Base-by-base conservation (phyloP, 2,329 filamentous ascomycete species). In the Pseudomassariella vexata region DNA sequence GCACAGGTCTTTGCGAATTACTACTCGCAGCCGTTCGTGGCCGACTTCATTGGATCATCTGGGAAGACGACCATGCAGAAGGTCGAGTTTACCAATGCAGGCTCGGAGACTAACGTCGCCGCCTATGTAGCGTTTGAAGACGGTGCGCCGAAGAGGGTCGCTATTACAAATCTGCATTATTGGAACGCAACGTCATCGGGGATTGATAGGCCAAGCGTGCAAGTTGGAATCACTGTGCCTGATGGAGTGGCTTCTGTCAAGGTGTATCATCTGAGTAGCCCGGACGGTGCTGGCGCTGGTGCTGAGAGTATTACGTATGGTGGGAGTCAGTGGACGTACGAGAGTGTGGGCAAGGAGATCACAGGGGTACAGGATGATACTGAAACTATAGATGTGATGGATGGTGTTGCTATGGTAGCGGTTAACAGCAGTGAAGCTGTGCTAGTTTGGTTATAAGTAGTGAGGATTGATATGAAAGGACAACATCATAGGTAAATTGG, bases 271-370 rank as follows among this genome's bases (percentile, higher is more conserved):
- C 39, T 60, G 16, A 52, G 40, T 28, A 58, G 55, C 26, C 54
- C 56, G 4, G 25, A 45, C 18, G 57, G 57, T 2, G 57, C 57
- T 2, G 53, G 55, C 7, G 56, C 52, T 1, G 46, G 38, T 2
- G 55, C 53, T 2, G 42, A 47, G 31, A 48, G 41, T 4, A 57
- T 60, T 28, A 59, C 57, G 6, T 60, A 61, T 22, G 57, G 46
- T 2, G 57, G 56, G 5, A 59, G 56, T 32, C 55, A 59, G 37
- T 61, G 56, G 57, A 58, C 55, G 6, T 56, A 51, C 29, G 46
- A 47, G 27, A 58, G 52, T 35, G 28, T 45, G 2, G 56, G 57
- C 0, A 40, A 41, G 36, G 57, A 61, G 42, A 50, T 59, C 3
- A 50, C 44, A 35, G 45, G 48, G 6, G 50, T 57, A 5, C 40